Percentiles rank a stretch among this genome's conserved stretches.
These are phyloP conservation scores for Alloteropsis semialata DNA, from an alignment of 176 grass and related monocot species.

Conservation along the genomic window DNA sequence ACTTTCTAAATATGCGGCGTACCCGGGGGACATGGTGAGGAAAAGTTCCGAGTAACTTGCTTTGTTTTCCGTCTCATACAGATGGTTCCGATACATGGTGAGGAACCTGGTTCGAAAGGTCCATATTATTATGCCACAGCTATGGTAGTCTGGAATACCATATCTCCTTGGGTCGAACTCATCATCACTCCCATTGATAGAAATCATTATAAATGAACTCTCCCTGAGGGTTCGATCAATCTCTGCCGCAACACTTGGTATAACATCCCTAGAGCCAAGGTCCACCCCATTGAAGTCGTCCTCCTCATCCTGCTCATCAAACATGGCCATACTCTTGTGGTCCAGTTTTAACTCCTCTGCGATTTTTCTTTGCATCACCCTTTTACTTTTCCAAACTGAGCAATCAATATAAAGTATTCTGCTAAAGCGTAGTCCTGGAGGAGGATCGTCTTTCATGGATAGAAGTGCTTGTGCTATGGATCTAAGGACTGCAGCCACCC, in stretches of 20 bases:
- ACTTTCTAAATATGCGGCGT: no score
- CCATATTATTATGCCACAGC: background rate
- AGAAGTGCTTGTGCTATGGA: background rate
- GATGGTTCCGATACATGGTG: background rate
- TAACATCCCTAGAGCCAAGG: background rate
- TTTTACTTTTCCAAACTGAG: background rate
- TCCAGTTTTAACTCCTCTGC: background rate
- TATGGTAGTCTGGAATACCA: background rate
- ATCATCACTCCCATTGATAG: background rate
- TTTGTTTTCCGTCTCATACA: no score
- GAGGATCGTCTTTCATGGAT: no score
- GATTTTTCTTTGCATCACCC: background rate
- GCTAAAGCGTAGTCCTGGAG: background rate
- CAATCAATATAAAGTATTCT: background rate
- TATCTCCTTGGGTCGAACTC: background rate
- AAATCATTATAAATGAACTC: background rate
- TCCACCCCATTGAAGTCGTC: background rate
- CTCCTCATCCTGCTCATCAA: background rate
- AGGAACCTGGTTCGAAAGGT: background rate
- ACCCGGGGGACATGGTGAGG: no score
- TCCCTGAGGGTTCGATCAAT: background rate
- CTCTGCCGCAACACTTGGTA: fast-evolving
- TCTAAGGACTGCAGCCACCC: background rate
- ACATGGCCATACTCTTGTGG: background rate
- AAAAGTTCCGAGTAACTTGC: no score